Evolutionary conservation across 305 asterid species (phyloP), one percentile per base, ranked within the genome.

Genomic region (Rubia peregrina): DNA sequence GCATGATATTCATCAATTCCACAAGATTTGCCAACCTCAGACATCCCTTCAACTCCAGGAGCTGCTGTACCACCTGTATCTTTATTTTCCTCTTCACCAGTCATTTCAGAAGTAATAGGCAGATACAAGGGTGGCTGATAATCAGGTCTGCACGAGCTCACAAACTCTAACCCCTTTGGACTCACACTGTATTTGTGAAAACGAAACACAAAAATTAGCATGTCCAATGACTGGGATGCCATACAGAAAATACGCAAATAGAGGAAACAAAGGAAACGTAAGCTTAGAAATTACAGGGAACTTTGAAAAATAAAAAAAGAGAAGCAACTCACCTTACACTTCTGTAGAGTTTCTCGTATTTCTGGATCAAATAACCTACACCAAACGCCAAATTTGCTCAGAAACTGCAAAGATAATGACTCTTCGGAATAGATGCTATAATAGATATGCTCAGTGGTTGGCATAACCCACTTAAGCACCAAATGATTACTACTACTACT

Each of bases 141-240:
- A 81, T 93, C 98, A 73, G 98, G 98, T 81, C 75, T 89, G 81
- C 97, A 89, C 64, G 96, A 89, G 66, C 73, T 86, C 85, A 93
- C 80, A 80, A 88, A 93, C 41, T 87, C 75, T 79, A 81, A 72
- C 74, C 98, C 98, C 77, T 80, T 85, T 44, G 90, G 83, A 77
- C 96, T 87, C 73, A 89, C 91, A 60, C 98, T 93, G 94, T 68
- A 83, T 68, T 46, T 4, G n/a, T 5, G 10, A 36, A 76, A 83
- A 68, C 46, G 33, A 59, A 67, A 68, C 43, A 42, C 22, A 9
- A 42, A 49, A 33, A 66, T 7, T 8, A 33, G 24, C 49, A 62
- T n/a, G 64, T 72, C 53, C 73, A 71, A 60, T 65, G 41, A 65
- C 49, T 43, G 59, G 62, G 76, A 65, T 74, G 43, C 72, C 61